Percentiles rank a stretch among this genome's conserved stretches.
These are phyloP conservation scores for Wickerhamomyces kurtzmanii DNA, from an alignment of 805 yeast species.

Conservation along the genomic window DNA sequence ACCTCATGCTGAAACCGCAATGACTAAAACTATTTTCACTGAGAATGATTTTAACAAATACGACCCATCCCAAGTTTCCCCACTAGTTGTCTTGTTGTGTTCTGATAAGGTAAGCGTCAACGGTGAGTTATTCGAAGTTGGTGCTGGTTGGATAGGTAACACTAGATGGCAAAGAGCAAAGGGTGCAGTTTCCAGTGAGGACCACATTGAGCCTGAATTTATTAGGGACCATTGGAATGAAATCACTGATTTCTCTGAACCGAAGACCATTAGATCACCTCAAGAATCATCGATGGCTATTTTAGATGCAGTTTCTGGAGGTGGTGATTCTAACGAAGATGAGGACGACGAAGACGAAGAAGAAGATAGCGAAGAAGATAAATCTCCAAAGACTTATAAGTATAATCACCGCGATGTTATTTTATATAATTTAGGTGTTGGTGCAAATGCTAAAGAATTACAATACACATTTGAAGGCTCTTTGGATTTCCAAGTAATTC, in stretches of 20 bases:
- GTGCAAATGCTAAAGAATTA: slow-evolving; percentile 71
- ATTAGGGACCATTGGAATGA: slow-evolving; percentile 58
- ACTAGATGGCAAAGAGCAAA: slow-evolving; percentile 93
- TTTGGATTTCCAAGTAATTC: slow-evolving; percentile 73
- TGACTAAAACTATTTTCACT: slow-evolving; percentile 84
- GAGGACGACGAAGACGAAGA: slow-evolving; percentile 37
- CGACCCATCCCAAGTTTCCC: slow-evolving; percentile 86
- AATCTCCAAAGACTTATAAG: slow-evolving; percentile 31
- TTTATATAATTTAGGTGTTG: slow-evolving; percentile 82
- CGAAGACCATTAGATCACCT: slow-evolving; percentile 46
- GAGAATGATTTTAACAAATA: slow-evolving; percentile 74
- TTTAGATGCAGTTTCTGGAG: slow-evolving; percentile 46
- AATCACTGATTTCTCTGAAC: slow-evolving; percentile 53
- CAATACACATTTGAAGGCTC: slow-evolving; percentile 72
- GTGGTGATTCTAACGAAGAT: slow-evolving; percentile 30
- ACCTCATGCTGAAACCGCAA: slow-evolving; percentile 96
- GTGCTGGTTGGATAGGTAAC: slow-evolving; percentile 94
- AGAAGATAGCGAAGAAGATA: slow-evolving; percentile 30
- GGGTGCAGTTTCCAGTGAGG: slow-evolving; percentile 56
- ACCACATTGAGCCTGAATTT: slow-evolving; percentile 50
- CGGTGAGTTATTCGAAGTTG: slow-evolving; percentile 85
- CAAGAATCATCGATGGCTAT: slow-evolving; percentile 78
- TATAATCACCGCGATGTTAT: slow-evolving; percentile 66
- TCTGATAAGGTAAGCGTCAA: slow-evolving; percentile 59
- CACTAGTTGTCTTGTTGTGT: slow-evolving; percentile 72